A percentile compares a stretch with the other conserved stretches of the same genome.
These are phyloP conservation scores for Dothistroma septosporum DNA, from an alignment of 2,329 filamentous ascomycete genomes.

Conservation along the genomic window DNA sequence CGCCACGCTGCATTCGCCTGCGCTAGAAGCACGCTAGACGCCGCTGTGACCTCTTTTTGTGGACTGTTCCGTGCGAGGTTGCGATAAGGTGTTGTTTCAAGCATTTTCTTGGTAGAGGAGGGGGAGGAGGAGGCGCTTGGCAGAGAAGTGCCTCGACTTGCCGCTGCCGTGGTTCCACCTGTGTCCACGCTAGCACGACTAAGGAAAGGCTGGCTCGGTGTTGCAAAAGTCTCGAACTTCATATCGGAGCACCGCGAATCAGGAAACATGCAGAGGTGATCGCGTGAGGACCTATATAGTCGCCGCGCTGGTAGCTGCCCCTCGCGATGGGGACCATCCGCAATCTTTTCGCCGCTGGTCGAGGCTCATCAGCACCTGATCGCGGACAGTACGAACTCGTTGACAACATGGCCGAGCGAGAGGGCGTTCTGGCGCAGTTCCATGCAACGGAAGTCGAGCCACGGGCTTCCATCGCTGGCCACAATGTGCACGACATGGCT, in stretches of 20 bases:
- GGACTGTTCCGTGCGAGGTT: not conserved
- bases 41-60: not conserved
- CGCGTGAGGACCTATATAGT: not conserved
- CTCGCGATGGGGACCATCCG: constrained; percentile 13
- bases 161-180: not conserved
- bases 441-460: not conserved
- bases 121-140: not conserved
- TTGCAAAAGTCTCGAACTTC: not conserved
- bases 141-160: not conserved
- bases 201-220: not conserved
- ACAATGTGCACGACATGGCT: constrained; percentile 1
- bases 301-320: not conserved
- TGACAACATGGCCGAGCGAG: not conserved
- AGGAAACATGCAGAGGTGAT: not conserved
- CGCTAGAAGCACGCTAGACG: not conserved
- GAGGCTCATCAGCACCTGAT: not conserved
- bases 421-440: not conserved
- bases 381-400: constrained; percentile 21
- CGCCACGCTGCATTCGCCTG: not conserved
- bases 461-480: not conserved
- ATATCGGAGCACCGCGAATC: not conserved
- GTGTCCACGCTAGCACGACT: not conserved
- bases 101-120: not conserved
- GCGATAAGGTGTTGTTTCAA: not conserved
- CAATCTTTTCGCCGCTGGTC: constrained; percentile 4